Conservation (phyloP, 1,284 basidiomycete species). For the Apiotrichum veenhuisii region DNA sequence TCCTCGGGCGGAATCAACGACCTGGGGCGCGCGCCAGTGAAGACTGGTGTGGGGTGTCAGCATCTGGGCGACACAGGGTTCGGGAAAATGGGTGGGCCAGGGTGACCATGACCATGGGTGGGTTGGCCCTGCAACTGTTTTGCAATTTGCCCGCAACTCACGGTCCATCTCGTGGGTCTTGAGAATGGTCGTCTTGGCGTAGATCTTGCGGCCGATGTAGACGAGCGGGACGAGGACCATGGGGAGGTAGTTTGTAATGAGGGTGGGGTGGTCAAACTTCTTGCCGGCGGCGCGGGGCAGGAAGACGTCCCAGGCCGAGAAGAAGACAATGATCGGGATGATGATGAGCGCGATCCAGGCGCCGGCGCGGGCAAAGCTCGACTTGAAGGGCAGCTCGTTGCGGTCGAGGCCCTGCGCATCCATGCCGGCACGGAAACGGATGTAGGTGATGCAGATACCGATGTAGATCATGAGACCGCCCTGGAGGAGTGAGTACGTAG, state of each 20-base stretch:
- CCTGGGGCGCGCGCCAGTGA: too few relatives aligned
- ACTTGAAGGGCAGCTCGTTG: constrained; percentile 19
- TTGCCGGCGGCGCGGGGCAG: neutral
- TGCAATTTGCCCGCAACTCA: neutral
- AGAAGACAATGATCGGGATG: constrained; percentile 21
- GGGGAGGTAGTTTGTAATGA: constrained; percentile 61
- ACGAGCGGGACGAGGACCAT: constrained; percentile 66
- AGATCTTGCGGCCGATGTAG: constrained; percentile 53
- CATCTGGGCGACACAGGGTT: too few relatives aligned
- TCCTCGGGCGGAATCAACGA: too few relatives aligned
- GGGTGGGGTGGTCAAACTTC: constrained; percentile 3
- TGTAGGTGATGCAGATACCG: constrained; percentile 24
- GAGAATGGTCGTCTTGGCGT: constrained; percentile 19
- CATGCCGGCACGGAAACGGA: constrained; percentile 32
- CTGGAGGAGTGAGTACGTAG: too few relatives aligned
- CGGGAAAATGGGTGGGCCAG: too few relatives aligned
- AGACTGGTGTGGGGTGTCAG: too few relatives aligned
- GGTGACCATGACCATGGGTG: too few relatives aligned
- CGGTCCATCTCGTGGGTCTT: constrained; percentile 15
- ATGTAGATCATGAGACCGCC: constrained; percentile 19
- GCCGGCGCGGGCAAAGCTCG: constrained; percentile 1
- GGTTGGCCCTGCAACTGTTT: too few relatives aligned
- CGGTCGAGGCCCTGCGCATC: constrained; percentile 29
- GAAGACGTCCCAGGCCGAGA: constrained; percentile 25
- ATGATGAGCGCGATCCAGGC: constrained; percentile 10